Evolutionary conservation across 2,329 filamentous ascomycete species (phyloP).

Genomic region (Sporothrix dimorphospora): DNA sequence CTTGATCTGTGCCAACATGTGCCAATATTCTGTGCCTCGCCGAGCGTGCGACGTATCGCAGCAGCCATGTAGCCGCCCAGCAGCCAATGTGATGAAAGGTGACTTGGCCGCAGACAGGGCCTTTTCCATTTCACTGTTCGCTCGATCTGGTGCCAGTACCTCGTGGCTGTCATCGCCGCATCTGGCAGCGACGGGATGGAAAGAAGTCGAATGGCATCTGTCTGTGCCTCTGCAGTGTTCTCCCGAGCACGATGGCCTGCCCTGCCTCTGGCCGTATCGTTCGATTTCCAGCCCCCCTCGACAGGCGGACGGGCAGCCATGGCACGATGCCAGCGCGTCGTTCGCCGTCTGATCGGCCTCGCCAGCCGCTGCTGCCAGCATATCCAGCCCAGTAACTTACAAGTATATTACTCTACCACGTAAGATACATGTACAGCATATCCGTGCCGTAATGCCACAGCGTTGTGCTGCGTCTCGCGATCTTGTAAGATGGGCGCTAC

Average conservation of each 20-base stretch:
- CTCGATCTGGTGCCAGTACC: background rate
- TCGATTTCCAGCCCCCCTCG: conserved; percentile 13
- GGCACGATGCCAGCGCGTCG: conserved; percentile 17
- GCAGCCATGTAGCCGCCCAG: conserved; percentile 20
- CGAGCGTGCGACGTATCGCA: conserved; percentile 21
- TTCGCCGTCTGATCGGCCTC: background rate
- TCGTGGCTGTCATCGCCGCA: background rate
- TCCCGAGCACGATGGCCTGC: background rate
- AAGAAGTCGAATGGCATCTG: background rate
- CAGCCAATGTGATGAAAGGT: conserved; percentile 13
- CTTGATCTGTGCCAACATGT: background rate
- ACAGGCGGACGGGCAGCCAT: background rate
- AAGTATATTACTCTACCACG: too few relatives aligned
- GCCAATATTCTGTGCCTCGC: background rate
- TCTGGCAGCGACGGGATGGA: background rate
- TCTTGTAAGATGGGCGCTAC: conserved; percentile 6
- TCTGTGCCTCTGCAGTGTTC: background rate
- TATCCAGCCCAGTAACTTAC: too few relatives aligned
- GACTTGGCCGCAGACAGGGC: conserved; percentile 13
- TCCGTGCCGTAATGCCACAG: background rate
- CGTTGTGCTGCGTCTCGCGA: background rate
- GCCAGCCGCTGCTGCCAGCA: background rate
- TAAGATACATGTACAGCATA: too few relatives aligned
- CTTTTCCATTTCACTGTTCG: background rate
- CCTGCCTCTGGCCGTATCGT: background rate